phyloP scores from a whole-genome alignment of 331 rosid species.

The Phaseolus coccineus region DNA sequence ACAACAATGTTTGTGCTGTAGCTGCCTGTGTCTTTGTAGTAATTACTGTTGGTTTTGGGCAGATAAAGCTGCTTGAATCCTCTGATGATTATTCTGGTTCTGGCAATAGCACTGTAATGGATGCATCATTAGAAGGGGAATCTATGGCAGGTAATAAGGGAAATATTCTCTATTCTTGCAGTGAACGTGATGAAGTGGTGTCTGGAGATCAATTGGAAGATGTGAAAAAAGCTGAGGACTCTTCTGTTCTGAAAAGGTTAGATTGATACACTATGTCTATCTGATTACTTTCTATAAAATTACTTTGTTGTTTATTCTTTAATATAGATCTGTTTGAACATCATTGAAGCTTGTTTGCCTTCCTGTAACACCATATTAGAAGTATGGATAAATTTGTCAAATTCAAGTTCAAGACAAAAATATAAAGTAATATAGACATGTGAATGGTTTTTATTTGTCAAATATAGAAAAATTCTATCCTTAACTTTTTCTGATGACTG shows the following conservation, averaged over 20 bases:
- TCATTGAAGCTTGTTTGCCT: neutral
- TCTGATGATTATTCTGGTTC: conserved; percentile 54
- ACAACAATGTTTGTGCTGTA: conserved; percentile 36
- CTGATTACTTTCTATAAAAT: conserved; percentile 28
- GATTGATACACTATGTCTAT: conserved; percentile 15
- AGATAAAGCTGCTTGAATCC: conserved; percentile 66
- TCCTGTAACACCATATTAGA: conserved; percentile 22
- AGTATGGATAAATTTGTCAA: conserved; percentile 17
- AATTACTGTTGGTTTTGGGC: conserved; percentile 46
- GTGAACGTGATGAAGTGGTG: conserved; percentile 43
- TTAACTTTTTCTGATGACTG: neutral
- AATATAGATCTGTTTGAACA: conserved; percentile 15
- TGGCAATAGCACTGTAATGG: conserved; percentile 44
- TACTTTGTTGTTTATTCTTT: conserved; percentile 36
- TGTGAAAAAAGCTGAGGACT: conserved; percentile 45
- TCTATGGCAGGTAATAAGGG: conserved; percentile 40
- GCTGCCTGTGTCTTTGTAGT: conserved; percentile 42
- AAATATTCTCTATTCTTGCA: conserved; percentile 40
- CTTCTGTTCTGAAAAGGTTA: conserved; percentile 51
- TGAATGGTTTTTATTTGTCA: conserved; percentile 14
- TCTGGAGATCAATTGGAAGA: conserved; percentile 53
- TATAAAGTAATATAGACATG: conserved; percentile 1
- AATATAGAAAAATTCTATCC: neutral
- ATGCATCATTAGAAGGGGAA: conserved; percentile 51
- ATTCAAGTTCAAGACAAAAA: neutral